Percentiles rank a stretch among this genome's conserved stretches.
phyloP scores from a whole-genome alignment of 192 early-diverging fungal species.

The Thoreauomyces humboldtii region DNA sequence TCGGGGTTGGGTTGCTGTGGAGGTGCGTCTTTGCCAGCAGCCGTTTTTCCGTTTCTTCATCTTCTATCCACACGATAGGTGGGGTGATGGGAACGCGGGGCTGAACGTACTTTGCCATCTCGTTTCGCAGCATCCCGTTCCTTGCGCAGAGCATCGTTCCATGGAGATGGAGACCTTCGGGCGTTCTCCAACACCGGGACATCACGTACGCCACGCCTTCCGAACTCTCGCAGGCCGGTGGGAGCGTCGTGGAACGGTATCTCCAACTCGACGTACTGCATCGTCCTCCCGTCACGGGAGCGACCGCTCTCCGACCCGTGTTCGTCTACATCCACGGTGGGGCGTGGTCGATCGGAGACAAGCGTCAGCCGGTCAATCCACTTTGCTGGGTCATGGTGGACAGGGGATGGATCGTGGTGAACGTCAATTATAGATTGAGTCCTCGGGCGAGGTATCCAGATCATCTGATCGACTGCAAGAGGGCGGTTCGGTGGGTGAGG shows the following conservation, averaged over 20 bases:
- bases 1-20: too few species aligned
- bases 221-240: background rate
- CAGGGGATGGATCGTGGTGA: slow-evolving; percentile 31
- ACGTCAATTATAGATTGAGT: slow-evolving; percentile 54
- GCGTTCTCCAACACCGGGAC: background rate
- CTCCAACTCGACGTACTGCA: slow-evolving; percentile 39
- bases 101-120: too few species aligned
- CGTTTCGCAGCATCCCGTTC: too few species aligned
- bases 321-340: slow-evolving; percentile 65
- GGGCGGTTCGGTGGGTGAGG: slow-evolving; percentile 71
- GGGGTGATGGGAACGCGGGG: too few species aligned
- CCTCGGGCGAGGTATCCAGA: slow-evolving; percentile 47
- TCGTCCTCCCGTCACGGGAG: slow-evolving; percentile 15
- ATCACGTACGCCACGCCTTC: background rate
- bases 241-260: background rate
- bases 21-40: too few species aligned
- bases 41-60: too few species aligned
- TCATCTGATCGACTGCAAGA: slow-evolving; percentile 65
- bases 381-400: slow-evolving; percentile 37
- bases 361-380: slow-evolving; percentile 34
- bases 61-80: too few species aligned
- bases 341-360: slow-evolving; percentile 60
- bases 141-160: too few species aligned
- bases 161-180: background rate
- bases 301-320: slow-evolving; percentile 29